phyloP scores from a whole-genome alignment of 1,284 basidiomycete species.

The Anthracocystis panici-leucophaei region DNA sequence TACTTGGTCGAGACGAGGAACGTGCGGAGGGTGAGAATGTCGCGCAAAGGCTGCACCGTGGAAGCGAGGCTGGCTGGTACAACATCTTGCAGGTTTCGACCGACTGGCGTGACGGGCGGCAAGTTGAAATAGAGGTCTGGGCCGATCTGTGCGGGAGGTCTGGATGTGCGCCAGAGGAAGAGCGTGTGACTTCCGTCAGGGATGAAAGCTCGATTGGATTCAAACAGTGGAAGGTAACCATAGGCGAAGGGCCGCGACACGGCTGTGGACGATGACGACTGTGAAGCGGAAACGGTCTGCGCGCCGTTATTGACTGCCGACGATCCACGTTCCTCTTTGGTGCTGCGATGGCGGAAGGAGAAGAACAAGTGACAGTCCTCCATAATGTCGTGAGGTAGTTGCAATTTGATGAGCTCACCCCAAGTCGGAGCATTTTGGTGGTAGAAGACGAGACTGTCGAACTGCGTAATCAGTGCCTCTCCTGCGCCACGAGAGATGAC shows the following conservation, averaged over 20 bases:
- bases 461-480: slow-evolving; percentile 82
- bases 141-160: slow-evolving; percentile 73
- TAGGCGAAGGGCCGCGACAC: slow-evolving; percentile 81
- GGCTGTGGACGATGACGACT: slow-evolving; percentile 16
- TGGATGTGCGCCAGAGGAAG: slow-evolving; percentile 61
- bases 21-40: slow-evolving; percentile 84
- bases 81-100: slow-evolving; percentile 71
- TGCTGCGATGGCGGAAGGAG: slow-evolving; percentile 85
- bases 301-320: slow-evolving; percentile 22
- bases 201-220: slow-evolving; percentile 81
- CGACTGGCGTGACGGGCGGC: slow-evolving; percentile 76
- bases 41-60: slow-evolving; percentile 71
- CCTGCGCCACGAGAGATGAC: slow-evolving; percentile 87
- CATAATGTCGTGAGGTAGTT: slow-evolving; percentile 77
- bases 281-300: slow-evolving; percentile 4
- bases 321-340: slow-evolving; percentile 66
- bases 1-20: slow-evolving; percentile 92
- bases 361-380: slow-evolving; percentile 92
- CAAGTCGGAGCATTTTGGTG: slow-evolving; percentile 78
- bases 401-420: slow-evolving; percentile 91
- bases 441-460: slow-evolving; percentile 82
- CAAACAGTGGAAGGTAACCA: slow-evolving; percentile 88
- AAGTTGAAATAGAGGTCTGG: slow-evolving; percentile 74
- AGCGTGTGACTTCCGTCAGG: slow-evolving; percentile 91
- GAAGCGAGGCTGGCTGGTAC: slow-evolving; percentile 57